phyloP scores from a whole-genome alignment of 441 rosid genomes.

The Theobroma grandiflorum region DNA sequence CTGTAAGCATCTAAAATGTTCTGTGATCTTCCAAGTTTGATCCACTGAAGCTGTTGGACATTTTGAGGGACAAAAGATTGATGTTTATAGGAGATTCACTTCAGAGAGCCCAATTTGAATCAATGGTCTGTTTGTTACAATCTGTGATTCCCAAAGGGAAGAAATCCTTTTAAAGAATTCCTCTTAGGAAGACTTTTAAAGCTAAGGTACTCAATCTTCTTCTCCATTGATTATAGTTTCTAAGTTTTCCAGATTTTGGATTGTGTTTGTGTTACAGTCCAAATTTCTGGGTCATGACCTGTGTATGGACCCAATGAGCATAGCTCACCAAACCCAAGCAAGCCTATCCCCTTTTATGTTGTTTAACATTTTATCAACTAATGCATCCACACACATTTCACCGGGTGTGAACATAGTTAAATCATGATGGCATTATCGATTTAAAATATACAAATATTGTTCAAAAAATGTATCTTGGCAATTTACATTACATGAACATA shows the following conservation, averaged over 20 bases:
- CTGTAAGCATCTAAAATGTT: not conserved
- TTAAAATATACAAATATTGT: too few relatives aligned
- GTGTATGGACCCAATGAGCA: too few relatives aligned
- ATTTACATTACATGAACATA: too few relatives aligned
- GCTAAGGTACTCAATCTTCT: conserved; percentile 56
- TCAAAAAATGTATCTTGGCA: too few relatives aligned
- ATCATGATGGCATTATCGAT: too few relatives aligned
- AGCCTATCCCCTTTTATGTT: too few relatives aligned
- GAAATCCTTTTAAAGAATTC: conserved; percentile 70
- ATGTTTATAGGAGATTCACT: conserved; percentile 95
- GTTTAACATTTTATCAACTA: too few relatives aligned
- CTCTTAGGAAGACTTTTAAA: conserved; percentile 90
- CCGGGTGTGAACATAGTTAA: too few relatives aligned
- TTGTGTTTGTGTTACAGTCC: too few relatives aligned
- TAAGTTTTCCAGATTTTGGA: not conserved
- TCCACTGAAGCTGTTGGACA: conserved; percentile 73
- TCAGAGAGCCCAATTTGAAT: conserved; percentile 89
- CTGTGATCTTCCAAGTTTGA: conserved; percentile 62
- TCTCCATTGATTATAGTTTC: not conserved
- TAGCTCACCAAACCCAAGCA: too few relatives aligned
- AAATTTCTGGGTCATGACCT: too few relatives aligned
- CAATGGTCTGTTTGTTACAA: conserved; percentile 85
- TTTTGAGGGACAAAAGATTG: conserved; percentile 73
- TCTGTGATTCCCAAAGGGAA: conserved; percentile 74
- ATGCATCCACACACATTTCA: too few relatives aligned